phyloP scores from a whole-genome alignment of 208 protist species.

The Blechomonas ayalai region DNA sequence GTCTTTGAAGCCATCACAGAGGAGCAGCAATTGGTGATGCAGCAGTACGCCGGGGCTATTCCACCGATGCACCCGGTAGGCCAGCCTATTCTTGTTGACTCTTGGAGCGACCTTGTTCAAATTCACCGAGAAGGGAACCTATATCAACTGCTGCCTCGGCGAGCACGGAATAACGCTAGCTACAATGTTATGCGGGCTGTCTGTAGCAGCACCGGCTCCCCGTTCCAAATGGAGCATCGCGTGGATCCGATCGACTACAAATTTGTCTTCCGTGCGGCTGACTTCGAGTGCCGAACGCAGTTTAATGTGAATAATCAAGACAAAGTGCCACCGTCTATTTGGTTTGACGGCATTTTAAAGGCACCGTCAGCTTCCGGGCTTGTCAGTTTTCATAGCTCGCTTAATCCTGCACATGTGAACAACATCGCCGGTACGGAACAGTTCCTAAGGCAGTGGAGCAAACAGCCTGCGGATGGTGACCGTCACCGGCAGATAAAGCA shows the following conservation, averaged over 20 bases:
- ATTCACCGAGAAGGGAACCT: slow-evolving; percentile 69
- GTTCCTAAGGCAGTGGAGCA: slow-evolving; percentile 62
- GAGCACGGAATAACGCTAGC: slow-evolving; percentile 59
- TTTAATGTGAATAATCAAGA: slow-evolving; percentile 65
- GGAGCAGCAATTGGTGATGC: slow-evolving; percentile 70
- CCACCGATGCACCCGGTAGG: slow-evolving; percentile 73
- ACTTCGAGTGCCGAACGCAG: slow-evolving; percentile 61
- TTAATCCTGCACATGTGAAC: slow-evolving; percentile 60
- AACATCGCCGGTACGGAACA: slow-evolving; percentile 43
- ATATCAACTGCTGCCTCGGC: slow-evolving; percentile 76
- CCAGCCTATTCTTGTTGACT: slow-evolving; percentile 66
- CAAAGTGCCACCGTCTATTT: slow-evolving; percentile 65
- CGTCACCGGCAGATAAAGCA: slow-evolving; percentile 69
- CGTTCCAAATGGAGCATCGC: slow-evolving; percentile 81
- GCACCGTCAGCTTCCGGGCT: slow-evolving; percentile 48
- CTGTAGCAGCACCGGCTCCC: slow-evolving; percentile 68
- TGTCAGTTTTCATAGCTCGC: slow-evolving; percentile 37
- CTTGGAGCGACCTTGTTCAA: slow-evolving; percentile 61
- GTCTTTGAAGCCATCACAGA: slow-evolving; percentile 79
- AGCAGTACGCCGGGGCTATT: slow-evolving; percentile 46
- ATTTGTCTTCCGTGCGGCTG: slow-evolving; percentile 68
- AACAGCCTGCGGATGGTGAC: slow-evolving; percentile 61
- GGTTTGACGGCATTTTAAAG: slow-evolving; percentile 77
- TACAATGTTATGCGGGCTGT: slow-evolving; percentile 73
- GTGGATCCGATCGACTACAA: slow-evolving; percentile 84